Evolutionary conservation across 768 basidiomycete species (phyloP).

Genomic region (Psilocybe cubensis): DNA sequence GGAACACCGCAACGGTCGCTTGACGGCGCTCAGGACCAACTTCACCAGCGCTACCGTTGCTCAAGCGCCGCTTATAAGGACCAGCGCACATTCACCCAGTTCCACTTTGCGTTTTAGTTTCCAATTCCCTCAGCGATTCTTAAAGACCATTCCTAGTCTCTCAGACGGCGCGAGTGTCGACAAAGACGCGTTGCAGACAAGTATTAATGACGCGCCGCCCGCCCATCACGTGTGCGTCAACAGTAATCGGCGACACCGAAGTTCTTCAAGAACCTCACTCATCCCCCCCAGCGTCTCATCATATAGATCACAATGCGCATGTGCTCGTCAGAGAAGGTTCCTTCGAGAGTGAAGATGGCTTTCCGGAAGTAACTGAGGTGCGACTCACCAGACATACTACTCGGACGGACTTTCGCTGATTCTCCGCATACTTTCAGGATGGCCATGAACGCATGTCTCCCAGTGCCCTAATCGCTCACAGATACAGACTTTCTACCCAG

Average conservation of each 20-base stretch:
- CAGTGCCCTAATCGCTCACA: slow-evolving; percentile 12
- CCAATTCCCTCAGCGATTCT: not conserved
- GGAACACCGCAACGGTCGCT: slow-evolving; percentile 10
- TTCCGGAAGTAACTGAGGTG: slow-evolving; percentile 9
- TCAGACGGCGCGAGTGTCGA: slow-evolving; percentile 2
- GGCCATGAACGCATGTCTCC: slow-evolving; percentile 6
- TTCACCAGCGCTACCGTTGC: slow-evolving; percentile 10
- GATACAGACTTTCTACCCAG: not conserved
- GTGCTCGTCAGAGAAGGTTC: not conserved
- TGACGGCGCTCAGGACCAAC: not conserved
- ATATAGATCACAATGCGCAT: not conserved
- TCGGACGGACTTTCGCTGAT: not conserved
- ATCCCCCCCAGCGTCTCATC: slow-evolving; percentile 5
- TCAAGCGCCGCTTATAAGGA: not conserved
- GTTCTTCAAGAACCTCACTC: slow-evolving; percentile 6
- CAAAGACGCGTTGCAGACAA: not conserved
- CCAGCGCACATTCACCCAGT: not conserved
- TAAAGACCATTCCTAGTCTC: not conserved
- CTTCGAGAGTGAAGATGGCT: not conserved
- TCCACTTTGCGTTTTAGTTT: not conserved
- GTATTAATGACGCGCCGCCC: slow-evolving; percentile 17
- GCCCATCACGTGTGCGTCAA: slow-evolving; percentile 25
- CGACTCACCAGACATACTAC: not conserved
- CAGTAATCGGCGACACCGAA: too few relatives aligned
- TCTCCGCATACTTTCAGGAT: slow-evolving; percentile 11